Base-by-base conservation (phyloP, 2,329 filamentous ascomycete genomes). In the Trichocomaceae sp. region DNA sequence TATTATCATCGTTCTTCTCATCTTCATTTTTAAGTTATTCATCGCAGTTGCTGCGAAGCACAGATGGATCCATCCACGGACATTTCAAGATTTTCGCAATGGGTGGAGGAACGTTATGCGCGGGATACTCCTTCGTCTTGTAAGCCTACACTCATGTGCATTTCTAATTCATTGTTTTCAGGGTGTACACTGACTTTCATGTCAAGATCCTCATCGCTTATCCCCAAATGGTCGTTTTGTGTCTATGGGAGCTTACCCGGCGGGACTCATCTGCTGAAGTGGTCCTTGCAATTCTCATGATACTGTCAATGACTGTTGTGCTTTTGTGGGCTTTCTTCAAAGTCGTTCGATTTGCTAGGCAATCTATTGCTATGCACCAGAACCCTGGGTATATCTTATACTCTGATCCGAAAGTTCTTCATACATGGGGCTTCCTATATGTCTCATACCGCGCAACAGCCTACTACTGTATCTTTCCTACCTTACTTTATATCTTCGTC, bases 401-500 rank as follows among this genome's bases (percentile, higher is more conserved):
- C 76, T 96, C 92, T 3, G 91, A 97, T 65, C 90, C 91, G 15
- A 83, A 89, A 60, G 85, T 88, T 51, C 82, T 97, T 59, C 96
- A 96, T 82, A 95, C 95, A 75, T 96, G 91, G 92, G 92, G 92
- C 17, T 96, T 96, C 78, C 82, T 97, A 61, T 97, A 97, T 69
- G 90, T 97, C 42, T 91, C 96, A 71, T 96, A 95, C 80, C 88
- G 92, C 64, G 92, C 92, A 41, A 92, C 90, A 2, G 90, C 90
- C 42, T 96, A 96, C 80, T 96, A 93, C 77, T 96, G 92, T 72
- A 89, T 96, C 63, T 82, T 95, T 35, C 89, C 90, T 0, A 75
- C 86, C 52, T 78, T 97, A 53, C 72, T 76, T 54, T 96, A 96
- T 72, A 84, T 87, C 41, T 69, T 96, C n/a, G 66, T 93, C 72